Base-by-base conservation (phyloP, 768 basidiomycete species). In the Cyclocybe cylindracea region DNA sequence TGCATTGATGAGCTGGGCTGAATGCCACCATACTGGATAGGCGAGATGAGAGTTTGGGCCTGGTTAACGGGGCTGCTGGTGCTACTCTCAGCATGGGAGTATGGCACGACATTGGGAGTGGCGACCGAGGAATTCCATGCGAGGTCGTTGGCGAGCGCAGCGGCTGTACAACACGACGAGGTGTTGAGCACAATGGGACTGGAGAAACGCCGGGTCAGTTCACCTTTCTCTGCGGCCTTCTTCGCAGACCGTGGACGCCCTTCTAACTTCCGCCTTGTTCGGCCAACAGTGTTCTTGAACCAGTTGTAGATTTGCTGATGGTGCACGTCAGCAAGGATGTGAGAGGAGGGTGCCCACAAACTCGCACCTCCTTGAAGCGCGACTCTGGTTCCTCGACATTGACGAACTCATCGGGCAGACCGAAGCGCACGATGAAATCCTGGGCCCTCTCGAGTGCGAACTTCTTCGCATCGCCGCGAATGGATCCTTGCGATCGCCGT, bases 211-310 rank as follows among this genome's bases (percentile, higher is more conserved):
- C n/a, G 14, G 37, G 5, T 13, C 55, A 61, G 34, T 50, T 41
- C 48, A 78, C 80, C 74, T 68, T 78, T 83, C 63, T 83, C 81
- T 34, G 77, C 67, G 7, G 70, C 62, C 56, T 77, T 79, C 64
- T 79, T 83, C 40, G 75, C 72, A 36, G 81, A 74, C 39, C 80
- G 71, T 1, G 80, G 76, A 24, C 78, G 71, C 5, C 82, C 82
- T 54, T 83, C 83, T 40, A 78, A 68, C 62, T 83, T 83, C 42
- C 83, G 72, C 48, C 83, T 72, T 6, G 78, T 81, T 32, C 84
- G 74, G 5, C 84, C 84, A 48, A 83, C 78, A 13, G 84, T 84
- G 64, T 86, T 86, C 69, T 86, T 86, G 69, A 83, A 86, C 84
- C 84, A 86, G 59, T 85, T 85, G 70, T 86, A 86, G 51, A 86